These are phyloP conservation scores for Tuber indicum DNA, from an alignment of 495 filamentous ascomycete genomes.

Conservation along the genomic window DNA sequence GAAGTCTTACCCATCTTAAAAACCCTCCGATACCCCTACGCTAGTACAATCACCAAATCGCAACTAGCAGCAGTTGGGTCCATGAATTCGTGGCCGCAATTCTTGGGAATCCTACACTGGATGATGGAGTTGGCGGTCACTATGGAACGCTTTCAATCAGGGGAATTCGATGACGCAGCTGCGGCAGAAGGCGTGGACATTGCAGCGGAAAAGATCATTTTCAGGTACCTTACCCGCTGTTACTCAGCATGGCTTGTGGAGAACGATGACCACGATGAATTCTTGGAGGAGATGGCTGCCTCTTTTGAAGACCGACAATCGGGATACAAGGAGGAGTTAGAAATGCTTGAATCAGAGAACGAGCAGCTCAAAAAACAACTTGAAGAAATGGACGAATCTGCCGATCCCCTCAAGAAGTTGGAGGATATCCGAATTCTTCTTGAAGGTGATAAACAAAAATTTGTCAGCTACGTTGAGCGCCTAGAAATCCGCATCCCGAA, in stretches of 20 bases:
- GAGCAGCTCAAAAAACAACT: slow-evolving; percentile 71
- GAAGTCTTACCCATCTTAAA: slow-evolving; percentile 88
- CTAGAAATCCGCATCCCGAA: slow-evolving; percentile 64
- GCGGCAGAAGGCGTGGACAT: slow-evolving; percentile 68
- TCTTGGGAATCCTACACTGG: slow-evolving; percentile 93
- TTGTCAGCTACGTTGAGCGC: slow-evolving; percentile 89
- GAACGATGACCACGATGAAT: slow-evolving; percentile 77
- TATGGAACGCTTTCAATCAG: slow-evolving; percentile 67
- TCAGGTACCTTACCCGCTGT: slow-evolving; percentile 76
- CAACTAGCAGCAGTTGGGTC: slow-evolving; percentile 90
- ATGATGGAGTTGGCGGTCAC: slow-evolving; percentile 94
- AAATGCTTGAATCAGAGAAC: slow-evolving; percentile 77
- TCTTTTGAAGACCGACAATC: slow-evolving; percentile 80
- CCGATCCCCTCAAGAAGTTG: slow-evolving; percentile 70
- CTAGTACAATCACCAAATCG: slow-evolving; percentile 87
- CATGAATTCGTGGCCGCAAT: slow-evolving; percentile 81
- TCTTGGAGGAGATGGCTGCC: slow-evolving; percentile 75
- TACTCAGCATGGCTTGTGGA: slow-evolving; percentile 91
- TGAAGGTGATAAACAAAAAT: slow-evolving; percentile 84
- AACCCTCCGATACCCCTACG: slow-evolving; percentile 88
- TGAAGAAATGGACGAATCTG: slow-evolving; percentile 75
- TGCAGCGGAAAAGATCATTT: slow-evolving; percentile 81
- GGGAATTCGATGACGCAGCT: slow-evolving; percentile 83
- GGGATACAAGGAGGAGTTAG: slow-evolving; percentile 71
- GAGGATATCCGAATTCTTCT: slow-evolving; percentile 79